Evolutionary conservation across 306 rosid genomes (phyloP).

Genomic region (Sicyos edulis): DNA sequence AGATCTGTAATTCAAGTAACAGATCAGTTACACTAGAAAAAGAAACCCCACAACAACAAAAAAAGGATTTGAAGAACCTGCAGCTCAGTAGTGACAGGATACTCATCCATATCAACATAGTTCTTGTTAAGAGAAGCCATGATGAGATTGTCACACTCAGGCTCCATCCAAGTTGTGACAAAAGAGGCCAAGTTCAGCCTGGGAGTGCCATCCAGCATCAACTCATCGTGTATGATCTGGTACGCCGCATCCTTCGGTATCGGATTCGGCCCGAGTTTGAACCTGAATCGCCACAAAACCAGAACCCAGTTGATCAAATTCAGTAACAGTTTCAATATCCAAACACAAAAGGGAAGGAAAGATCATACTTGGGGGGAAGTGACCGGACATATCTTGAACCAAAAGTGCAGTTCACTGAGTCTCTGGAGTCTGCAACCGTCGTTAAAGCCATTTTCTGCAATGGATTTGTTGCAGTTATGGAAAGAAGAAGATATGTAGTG

Average conservation of each 20-base stretch:
- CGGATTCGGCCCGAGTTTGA: slow-evolving; percentile 28
- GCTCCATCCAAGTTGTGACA: slow-evolving; percentile 65
- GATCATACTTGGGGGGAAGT: slow-evolving; percentile 41
- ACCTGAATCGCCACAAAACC: slow-evolving; percentile 13
- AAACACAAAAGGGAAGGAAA: background rate
- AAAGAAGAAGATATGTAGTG: background rate
- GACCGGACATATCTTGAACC: slow-evolving; percentile 57
- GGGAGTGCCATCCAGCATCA: slow-evolving; percentile 47
- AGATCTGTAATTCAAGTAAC: no score
- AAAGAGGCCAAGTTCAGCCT: slow-evolving; percentile 52
- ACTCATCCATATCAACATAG: no score
- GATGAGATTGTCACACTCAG: slow-evolving; percentile 74
- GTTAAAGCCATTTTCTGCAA: slow-evolving; percentile 11
- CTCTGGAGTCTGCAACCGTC: slow-evolving; percentile 27
- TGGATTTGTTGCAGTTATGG: no score
- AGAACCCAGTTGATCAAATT: background rate
- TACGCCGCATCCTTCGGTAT: slow-evolving; percentile 41
- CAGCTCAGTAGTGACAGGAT: slow-evolving; percentile 88
- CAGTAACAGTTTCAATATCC: background rate
- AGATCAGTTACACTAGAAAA: background rate
- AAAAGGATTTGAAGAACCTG: slow-evolving; percentile 35
- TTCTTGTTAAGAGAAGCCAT: slow-evolving; percentile 73
- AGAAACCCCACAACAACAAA: no score
- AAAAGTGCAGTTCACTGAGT: slow-evolving; percentile 36
- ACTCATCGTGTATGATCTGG: slow-evolving; percentile 50